Conservation (phyloP, 495 filamentous ascomycete species). For the Podospora pseudopauciseta region DNA sequence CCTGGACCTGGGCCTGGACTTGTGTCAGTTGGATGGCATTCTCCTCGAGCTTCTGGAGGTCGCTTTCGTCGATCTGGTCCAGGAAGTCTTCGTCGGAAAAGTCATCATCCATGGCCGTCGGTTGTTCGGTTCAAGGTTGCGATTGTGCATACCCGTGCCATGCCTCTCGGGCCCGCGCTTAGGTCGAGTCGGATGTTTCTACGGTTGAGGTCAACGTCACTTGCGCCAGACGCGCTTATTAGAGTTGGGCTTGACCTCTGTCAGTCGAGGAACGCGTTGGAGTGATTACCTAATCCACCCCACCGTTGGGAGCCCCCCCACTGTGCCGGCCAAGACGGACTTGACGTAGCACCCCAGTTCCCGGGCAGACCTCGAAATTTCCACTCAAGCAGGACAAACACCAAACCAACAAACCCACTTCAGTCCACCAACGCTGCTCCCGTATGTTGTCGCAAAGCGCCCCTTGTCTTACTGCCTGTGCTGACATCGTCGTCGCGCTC, state of each 20-base stretch:
- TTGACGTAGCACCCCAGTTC: conserved; percentile 28
- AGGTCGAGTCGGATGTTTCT: background rate
- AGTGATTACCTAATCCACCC: background rate
- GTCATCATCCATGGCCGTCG: conserved; percentile 40
- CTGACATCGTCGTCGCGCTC: background rate
- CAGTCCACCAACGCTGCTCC: background rate
- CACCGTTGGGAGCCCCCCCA: background rate
- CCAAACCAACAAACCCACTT: background rate
- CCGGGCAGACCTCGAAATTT: conserved; percentile 26
- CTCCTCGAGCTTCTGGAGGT: conserved; percentile 46
- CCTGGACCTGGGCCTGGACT: conserved; percentile 25
- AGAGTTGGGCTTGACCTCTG: background rate
- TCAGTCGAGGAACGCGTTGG: background rate
- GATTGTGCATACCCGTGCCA: conserved; percentile 17
- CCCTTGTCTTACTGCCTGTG: background rate
- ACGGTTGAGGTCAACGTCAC: background rate
- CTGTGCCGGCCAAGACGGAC: conserved; percentile 15
- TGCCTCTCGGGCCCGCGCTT: background rate
- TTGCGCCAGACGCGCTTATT: background rate
- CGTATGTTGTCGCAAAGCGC: background rate
- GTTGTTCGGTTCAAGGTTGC: conserved; percentile 6
- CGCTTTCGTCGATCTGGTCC: conserved; percentile 43
- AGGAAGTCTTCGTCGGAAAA: conserved; percentile 47
- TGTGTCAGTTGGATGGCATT: conserved; percentile 48
- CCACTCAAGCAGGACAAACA: conserved; percentile 17